Conservation (phyloP, 1,284 basidiomycete species). For the Chondrostereum purpureum region DNA sequence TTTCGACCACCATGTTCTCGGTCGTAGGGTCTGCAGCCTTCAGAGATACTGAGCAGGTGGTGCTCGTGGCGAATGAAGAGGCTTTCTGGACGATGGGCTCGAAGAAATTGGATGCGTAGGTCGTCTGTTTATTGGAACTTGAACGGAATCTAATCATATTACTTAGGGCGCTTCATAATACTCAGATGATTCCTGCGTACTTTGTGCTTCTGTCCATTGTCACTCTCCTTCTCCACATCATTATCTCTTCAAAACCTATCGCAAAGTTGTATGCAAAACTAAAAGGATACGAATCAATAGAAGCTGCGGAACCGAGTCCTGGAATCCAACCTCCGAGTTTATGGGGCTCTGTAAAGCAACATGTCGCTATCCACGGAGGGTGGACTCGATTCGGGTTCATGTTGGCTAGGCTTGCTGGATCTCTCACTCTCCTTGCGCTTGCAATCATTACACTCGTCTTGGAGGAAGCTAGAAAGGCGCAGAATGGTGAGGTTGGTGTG, state of each 20-base stretch:
- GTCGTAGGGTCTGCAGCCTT: background rate
- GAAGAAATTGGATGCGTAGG: background rate
- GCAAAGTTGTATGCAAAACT: background rate
- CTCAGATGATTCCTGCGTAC: background rate
- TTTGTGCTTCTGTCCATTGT: background rate
- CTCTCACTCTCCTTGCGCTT: background rate
- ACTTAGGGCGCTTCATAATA: background rate
- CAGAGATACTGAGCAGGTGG: background rate
- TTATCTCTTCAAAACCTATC: background rate
- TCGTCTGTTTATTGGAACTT: background rate
- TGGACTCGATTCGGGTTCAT: background rate
- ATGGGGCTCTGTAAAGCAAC: background rate
- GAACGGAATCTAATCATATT: background rate
- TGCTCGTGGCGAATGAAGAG: background rate
- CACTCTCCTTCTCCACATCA: background rate
- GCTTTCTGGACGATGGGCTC: background rate
- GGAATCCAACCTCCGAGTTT: background rate
- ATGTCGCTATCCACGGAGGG: background rate
- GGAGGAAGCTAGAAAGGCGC: background rate
- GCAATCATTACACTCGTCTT: background rate
- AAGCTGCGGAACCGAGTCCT: background rate
- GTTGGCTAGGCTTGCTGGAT: background rate
- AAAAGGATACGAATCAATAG: background rate
- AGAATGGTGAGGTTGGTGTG: background rate
- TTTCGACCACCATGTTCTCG: background rate